A percentile compares a stretch with the other conserved stretches of the same genome.
phyloP scores from a whole-genome alignment of 192 early-diverging fungal genomes.

The Coemansia sp. region DNA sequence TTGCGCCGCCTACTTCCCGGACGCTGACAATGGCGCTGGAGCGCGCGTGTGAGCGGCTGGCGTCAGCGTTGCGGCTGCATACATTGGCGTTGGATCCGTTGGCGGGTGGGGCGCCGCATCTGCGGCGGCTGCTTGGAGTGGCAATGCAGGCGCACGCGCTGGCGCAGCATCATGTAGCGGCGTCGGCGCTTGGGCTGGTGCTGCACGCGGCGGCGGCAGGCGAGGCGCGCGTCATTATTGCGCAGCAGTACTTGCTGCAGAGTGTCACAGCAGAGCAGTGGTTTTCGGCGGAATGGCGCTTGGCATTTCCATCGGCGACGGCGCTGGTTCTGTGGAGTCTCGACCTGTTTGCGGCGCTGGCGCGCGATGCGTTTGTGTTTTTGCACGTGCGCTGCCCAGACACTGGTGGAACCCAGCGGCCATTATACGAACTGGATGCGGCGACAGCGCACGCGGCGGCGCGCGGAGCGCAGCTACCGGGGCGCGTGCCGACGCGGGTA shows the following conservation, averaged over 20 bases:
- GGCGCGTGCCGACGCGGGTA: constrained; percentile 38
- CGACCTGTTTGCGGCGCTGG: constrained; percentile 45
- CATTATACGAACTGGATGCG: constrained; percentile 33
- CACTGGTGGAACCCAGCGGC: constrained; percentile 31
- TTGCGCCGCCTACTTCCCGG: constrained; percentile 34
- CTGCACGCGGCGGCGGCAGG: constrained; percentile 44
- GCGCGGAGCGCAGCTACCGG: constrained; percentile 28
- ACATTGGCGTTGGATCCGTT: constrained; percentile 46
- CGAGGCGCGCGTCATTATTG: constrained; percentile 40
- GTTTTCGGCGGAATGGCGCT: constrained; percentile 40
- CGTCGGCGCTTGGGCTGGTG: constrained; percentile 24
- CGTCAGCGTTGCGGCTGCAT: constrained; percentile 24
- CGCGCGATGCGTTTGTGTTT: constrained; percentile 51
- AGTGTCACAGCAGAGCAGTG: constrained; percentile 7
- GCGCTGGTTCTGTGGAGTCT: constrained; percentile 55
- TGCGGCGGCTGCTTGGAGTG: constrained; percentile 47
- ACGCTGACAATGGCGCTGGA: constrained; percentile 45
- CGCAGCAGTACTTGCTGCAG: constrained; percentile 43
- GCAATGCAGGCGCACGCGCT: constrained; percentile 50
- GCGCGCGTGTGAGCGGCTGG: constrained; percentile 40
- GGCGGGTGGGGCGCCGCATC: constrained; percentile 38
- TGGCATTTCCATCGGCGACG: constrained; percentile 31
- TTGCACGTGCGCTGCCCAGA: constrained; percentile 46
- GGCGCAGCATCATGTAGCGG: constrained; percentile 51
- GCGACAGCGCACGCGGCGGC: constrained; percentile 6